Evolutionary conservation across 2,329 filamentous ascomycete genomes (phyloP).

Genomic region (Phyllosticta capitalensis): DNA sequence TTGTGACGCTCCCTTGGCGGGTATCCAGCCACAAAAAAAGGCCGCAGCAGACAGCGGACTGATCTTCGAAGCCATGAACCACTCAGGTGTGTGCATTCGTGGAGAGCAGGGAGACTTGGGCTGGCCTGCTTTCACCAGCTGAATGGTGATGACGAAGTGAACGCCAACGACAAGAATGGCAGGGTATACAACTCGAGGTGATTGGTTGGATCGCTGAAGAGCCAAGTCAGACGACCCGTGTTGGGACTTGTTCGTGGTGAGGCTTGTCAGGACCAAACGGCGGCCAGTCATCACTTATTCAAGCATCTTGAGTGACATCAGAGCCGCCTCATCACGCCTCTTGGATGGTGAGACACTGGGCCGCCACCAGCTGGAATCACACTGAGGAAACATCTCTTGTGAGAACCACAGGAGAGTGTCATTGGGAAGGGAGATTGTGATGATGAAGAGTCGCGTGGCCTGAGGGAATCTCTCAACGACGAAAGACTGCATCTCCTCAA

Average conservation of each 20-base stretch:
- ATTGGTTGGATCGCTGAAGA: not conserved
- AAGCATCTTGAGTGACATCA: not conserved
- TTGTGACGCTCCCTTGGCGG: not conserved
- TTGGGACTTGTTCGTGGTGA: not conserved
- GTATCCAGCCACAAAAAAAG: not conserved
- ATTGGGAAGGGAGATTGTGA: not conserved
- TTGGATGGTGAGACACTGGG: not conserved
- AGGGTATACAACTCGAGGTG: not conserved
- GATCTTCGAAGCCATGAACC: not conserved
- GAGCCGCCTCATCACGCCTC: not conserved
- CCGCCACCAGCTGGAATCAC: not conserved
- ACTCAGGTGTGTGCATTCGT: not conserved
- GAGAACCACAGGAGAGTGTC: not conserved
- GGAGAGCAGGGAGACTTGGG: not conserved
- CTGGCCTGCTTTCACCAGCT: not conserved
- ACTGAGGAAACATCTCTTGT: not conserved
- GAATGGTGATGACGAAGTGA: not conserved
- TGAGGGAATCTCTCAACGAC: not conserved
- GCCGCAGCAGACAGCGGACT: not conserved
- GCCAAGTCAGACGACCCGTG: not conserved
- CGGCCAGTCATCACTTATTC: not conserved
- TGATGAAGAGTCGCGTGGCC: not conserved
- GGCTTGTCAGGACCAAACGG: not conserved
- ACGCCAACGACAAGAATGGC: not conserved
- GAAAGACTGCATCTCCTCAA: not conserved